A percentile compares a stretch with the other conserved stretches of the same genome.
phyloP scores from a whole-genome alignment of 106 monocot genomes.

The Iris macrosiphon region DNA sequence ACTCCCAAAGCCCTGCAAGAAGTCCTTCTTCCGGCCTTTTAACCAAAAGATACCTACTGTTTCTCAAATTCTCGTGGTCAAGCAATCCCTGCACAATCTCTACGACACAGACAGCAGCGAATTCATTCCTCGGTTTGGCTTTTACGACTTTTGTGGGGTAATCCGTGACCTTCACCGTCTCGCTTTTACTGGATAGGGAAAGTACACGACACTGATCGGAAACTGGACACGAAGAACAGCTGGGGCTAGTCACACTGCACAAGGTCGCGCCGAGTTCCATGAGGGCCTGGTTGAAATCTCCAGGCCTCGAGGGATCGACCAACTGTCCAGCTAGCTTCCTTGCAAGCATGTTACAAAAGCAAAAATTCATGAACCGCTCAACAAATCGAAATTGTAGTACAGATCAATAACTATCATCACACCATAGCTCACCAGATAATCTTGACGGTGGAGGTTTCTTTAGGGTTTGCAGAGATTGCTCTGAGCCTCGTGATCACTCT shows the following conservation, averaged over 20 bases:
- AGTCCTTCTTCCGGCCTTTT: constrained; percentile 87
- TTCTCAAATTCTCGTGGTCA: constrained; percentile 9
- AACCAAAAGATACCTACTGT: constrained; percentile 47
- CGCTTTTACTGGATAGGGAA: constrained; percentile 35
- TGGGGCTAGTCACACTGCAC: constrained; percentile 55
- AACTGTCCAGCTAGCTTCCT: constrained; percentile 84
- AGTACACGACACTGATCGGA: constrained; percentile 65
- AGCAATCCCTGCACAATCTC: constrained; percentile 32
- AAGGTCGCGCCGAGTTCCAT: constrained; percentile 96
- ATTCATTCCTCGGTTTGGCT: constrained; percentile 65
- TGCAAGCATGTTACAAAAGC: no score
- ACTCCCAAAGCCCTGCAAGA: constrained; percentile 97
- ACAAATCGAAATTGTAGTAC: no score
- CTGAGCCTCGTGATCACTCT: constrained; percentile 85
- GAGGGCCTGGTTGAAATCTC: constrained; percentile 92
- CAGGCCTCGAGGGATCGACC: constrained; percentile 79
- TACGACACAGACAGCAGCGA: constrained; percentile 86
- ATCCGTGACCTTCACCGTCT: constrained; percentile 52
- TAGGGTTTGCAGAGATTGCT: constrained; percentile 87
- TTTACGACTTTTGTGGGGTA: constrained; percentile 75
- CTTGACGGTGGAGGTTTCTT: constrained; percentile 79
- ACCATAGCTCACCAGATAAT: constrained; percentile 72
- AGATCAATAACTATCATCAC: no score
- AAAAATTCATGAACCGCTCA: background rate
- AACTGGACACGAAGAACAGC: constrained; percentile 73